Base-by-base conservation (phyloP, 1,284 basidiomycete species). In the Heimioporus punctisporus region DNA sequence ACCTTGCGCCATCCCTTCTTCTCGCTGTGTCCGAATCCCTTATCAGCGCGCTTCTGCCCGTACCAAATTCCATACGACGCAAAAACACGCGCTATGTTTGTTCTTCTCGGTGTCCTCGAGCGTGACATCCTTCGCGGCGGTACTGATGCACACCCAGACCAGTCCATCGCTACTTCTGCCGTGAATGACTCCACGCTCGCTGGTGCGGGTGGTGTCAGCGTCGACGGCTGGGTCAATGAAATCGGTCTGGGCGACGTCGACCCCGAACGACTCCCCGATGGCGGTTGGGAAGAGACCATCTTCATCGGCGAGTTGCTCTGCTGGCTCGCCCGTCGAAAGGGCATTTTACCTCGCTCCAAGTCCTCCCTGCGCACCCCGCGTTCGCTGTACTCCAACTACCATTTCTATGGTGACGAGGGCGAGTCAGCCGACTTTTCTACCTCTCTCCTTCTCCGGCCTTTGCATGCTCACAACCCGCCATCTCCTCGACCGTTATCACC, bases 21-120 rank as follows among this genome's bases (percentile, higher is more conserved):
- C 78, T 90, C 41, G 80, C 80, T 39, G 79, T 88, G 56, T 76
- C 90, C 21, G 84, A 89, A 59, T 82, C 77, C 12, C 72, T 90
- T 51, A 75, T 87, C 39, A 58, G 70, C 50, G 65, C 69, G 5
- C 79, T 79, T 28, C 75, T 83, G 9, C 80, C 80, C 28, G 76
- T 86, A 42, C 34, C 67, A 14, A 41, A 17, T n/a, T 52, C 68
- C 30, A 69, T 79, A 28, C 76, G 81, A 72, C 37, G 71, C 74
- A 21, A 76, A 76, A 58, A 70, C 78, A 15, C 72, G 84, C 30
- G 83, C 84, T 45, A 89, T 91, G 79, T 90, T 92, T 65, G 78
- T 93, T 15, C 86, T 94, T 54, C 78, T 93, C 21, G 90, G 90
- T 25, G 83, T 88, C 5, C 75, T 93, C 6, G 87, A 90, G 51